A percentile compares a stretch with the other conserved stretches of the same genome.
phyloP scores from a whole-genome alignment of 2,329 filamentous ascomycete species.

The Pyrenochaeta sp. region DNA sequence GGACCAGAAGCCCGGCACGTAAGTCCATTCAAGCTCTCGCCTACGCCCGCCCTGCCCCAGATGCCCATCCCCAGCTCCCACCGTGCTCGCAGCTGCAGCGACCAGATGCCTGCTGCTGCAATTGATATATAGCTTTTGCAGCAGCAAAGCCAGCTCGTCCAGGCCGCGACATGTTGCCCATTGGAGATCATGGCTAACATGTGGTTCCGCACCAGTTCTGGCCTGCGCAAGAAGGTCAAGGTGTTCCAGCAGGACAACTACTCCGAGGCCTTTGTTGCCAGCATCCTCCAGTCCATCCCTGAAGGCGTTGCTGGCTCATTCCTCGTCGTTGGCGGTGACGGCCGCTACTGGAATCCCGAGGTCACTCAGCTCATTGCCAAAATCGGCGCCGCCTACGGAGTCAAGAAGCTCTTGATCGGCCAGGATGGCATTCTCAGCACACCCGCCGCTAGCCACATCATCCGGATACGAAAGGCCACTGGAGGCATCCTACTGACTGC shows the following conservation, averaged over 20 bases:
- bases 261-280: constrained; percentile 93
- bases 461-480: constrained; percentile 92
- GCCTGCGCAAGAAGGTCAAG: constrained; percentile 98
- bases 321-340: constrained; percentile 97
- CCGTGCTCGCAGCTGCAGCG: no score
- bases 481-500: constrained; percentile 96
- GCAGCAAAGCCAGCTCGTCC: neutral
- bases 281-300: constrained; percentile 94
- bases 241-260: constrained; percentile 96
- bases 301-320: constrained; percentile 88
- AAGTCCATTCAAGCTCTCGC: constrained; percentile 57
- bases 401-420: constrained; percentile 98
- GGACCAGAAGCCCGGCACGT: constrained; percentile 99
- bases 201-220: constrained; percentile 69
- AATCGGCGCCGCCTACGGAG: constrained; percentile 94
- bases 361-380: constrained; percentile 96
- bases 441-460: constrained; percentile 93
- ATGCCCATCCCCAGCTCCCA: no score
- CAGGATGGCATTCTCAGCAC: constrained; percentile 97
- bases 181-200: constrained; percentile 36
- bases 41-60: neutral
- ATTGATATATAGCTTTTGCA: constrained; percentile 10
- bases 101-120: no score
- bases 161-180: neutral
- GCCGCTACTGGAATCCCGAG: constrained; percentile 96